Evolutionary conservation across 192 early-diverging fungal species (phyloP).

Genomic region (Phycomyces blakesleeanus): DNA sequence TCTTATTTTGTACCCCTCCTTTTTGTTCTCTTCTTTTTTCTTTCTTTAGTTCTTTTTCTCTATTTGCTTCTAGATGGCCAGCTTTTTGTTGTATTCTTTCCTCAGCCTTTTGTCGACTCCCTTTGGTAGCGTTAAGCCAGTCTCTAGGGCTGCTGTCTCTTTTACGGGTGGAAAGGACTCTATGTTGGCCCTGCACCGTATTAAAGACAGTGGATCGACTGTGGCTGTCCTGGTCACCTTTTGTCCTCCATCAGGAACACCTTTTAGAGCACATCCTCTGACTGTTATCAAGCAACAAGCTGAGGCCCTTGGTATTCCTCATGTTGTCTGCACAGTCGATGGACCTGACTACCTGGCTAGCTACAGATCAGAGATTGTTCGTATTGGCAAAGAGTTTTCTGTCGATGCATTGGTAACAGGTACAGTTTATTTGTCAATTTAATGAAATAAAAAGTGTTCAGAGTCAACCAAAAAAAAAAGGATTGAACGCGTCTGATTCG

Average conservation of each 20-base stretch:
- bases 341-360: constrained; percentile 46
- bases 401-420: constrained; percentile 54
- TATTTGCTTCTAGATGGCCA: background rate
- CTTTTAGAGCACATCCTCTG: constrained; percentile 53
- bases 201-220: constrained; percentile 32
- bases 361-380: constrained; percentile 41
- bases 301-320: constrained; percentile 44
- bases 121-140: background rate
- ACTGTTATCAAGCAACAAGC: constrained; percentile 44
- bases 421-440: no score
- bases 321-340: constrained; percentile 36
- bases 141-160: constrained; percentile 39
- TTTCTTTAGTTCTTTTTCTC: no score
- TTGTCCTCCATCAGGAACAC: constrained; percentile 37
- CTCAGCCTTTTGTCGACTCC: background rate
- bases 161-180: constrained; percentile 67
- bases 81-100: no score
- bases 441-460: no score
- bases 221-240: constrained; percentile 50
- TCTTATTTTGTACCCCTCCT: background rate
- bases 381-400: constrained; percentile 37
- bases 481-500: background rate
- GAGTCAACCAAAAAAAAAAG: background rate
- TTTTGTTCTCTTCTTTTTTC: background rate
- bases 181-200: constrained; percentile 43